Conservation (phyloP, 2,329 filamentous ascomycete species). For the Verticillium nubilum region DNA sequence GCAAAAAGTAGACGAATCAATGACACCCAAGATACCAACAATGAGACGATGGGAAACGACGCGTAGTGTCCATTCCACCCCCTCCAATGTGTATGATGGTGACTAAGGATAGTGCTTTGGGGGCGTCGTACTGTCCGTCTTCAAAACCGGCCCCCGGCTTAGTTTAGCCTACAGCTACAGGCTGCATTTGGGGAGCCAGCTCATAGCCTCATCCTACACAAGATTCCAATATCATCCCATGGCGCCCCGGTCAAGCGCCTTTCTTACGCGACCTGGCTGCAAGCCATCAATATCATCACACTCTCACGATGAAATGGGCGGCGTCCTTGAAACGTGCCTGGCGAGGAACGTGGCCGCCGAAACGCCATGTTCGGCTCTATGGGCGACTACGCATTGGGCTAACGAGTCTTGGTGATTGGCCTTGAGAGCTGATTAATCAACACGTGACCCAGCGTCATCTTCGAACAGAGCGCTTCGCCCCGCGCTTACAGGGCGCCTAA, state of each 20-base stretch:
- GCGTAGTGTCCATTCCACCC: neutral
- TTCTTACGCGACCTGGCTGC: neutral
- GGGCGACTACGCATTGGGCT: neutral
- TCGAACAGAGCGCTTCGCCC: neutral
- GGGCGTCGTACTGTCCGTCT: too few relatives aligned
- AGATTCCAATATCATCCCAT: neutral
- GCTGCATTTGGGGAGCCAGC: neutral
- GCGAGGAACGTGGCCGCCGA: neutral
- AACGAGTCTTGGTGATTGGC: neutral
- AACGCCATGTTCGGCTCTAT: neutral
- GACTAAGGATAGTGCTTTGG: neutral
- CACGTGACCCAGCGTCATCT: neutral
- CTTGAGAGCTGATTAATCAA: neutral
- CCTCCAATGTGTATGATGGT: neutral
- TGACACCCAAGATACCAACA: constrained; percentile 4
- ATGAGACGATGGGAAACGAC: neutral
- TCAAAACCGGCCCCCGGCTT: neutral
- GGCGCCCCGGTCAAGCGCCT: too few relatives aligned
- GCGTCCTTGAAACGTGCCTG: neutral
- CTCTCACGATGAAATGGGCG: neutral
- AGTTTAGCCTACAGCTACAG: neutral
- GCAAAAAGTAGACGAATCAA: neutral
- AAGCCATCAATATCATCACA: neutral
- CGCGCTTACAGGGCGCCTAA: neutral
- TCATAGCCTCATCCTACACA: too few relatives aligned